phyloP scores from a whole-genome alignment of 306 rosid species.

The Vigna angularis region DNA sequence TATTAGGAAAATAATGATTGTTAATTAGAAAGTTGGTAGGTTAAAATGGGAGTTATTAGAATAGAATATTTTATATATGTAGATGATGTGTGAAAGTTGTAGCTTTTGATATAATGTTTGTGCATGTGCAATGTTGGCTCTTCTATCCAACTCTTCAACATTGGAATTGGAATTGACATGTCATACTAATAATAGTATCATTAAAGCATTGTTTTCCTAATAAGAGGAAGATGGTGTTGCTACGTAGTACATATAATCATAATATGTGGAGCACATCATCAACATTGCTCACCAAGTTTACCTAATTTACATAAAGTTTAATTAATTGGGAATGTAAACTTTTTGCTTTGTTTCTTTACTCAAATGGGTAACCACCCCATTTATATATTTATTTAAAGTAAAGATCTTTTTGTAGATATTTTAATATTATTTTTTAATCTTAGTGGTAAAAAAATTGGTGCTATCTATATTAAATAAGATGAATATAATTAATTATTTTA shows the following conservation, averaged over 20 bases:
- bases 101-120: not conserved
- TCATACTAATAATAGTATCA: not conserved
- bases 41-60: not conserved
- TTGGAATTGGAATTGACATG: not conserved
- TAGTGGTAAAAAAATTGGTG: too few species aligned
- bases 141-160: not conserved
- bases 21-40: not conserved
- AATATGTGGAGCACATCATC: constrained; percentile 12
- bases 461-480: too few species aligned
- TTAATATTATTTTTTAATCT: too few species aligned
- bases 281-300: not conserved
- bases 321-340: not conserved
- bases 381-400: not conserved
- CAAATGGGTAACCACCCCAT: not conserved
- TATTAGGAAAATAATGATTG: too few species aligned
- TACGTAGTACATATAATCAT: constrained; percentile 1
- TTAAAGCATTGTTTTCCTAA: not conserved
- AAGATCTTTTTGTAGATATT: too few species aligned
- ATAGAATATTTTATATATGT: not conserved
- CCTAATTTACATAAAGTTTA: not conserved
- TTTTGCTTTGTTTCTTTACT: constrained; percentile 12
- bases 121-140: constrained; percentile 6
- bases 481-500: too few species aligned
- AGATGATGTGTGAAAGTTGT: not conserved
- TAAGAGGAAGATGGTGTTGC: not conserved